Conservation (phyloP, 345 rosid genomes). For the Anacardium occidentale region DNA sequence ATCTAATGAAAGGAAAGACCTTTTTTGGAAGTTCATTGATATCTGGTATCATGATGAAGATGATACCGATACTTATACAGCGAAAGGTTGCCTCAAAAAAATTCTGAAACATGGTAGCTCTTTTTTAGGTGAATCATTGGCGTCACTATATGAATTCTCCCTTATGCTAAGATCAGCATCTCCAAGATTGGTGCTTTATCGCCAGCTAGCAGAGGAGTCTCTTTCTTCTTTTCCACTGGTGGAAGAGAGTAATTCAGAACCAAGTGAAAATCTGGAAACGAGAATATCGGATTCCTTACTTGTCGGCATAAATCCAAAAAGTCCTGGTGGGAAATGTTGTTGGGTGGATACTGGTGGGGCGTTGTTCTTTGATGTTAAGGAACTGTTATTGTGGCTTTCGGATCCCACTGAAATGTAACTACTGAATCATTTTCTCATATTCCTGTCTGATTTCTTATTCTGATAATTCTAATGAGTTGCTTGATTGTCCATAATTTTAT, state of each 20-base stretch:
- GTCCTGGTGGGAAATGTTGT: constrained; percentile 71
- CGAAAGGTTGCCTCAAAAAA: constrained; percentile 71
- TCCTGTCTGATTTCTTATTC: not conserved
- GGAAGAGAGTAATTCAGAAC: constrained; percentile 43
- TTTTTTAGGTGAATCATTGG: constrained; percentile 55
- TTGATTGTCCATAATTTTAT: constrained; percentile 8
- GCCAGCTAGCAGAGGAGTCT: constrained; percentile 92
- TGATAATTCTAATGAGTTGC: not conserved
- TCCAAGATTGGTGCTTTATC: constrained; percentile 81
- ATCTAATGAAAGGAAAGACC: constrained; percentile 75
- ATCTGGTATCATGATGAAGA: constrained; percentile 56
- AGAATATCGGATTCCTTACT: constrained; percentile 47
- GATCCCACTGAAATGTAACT: constrained; percentile 49
- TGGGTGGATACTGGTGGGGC: constrained; percentile 91
- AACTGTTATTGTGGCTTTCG: constrained; percentile 60
- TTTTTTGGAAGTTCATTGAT: constrained; percentile 84
- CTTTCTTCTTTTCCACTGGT: constrained; percentile 78
- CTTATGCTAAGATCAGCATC: constrained; percentile 85
- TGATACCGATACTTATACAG: constrained; percentile 53
- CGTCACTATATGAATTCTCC: constrained; percentile 76
- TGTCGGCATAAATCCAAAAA: constrained; percentile 49
- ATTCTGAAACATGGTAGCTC: constrained; percentile 50
- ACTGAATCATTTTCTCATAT: constrained; percentile 1
- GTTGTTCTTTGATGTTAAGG: constrained; percentile 69
- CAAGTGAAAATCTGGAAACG: constrained; percentile 25